A percentile compares a stretch with the other conserved stretches of the same genome.
phyloP scores from a whole-genome alignment of 2,329 filamentous ascomycete genomes.

The Microascus cirrosus region DNA sequence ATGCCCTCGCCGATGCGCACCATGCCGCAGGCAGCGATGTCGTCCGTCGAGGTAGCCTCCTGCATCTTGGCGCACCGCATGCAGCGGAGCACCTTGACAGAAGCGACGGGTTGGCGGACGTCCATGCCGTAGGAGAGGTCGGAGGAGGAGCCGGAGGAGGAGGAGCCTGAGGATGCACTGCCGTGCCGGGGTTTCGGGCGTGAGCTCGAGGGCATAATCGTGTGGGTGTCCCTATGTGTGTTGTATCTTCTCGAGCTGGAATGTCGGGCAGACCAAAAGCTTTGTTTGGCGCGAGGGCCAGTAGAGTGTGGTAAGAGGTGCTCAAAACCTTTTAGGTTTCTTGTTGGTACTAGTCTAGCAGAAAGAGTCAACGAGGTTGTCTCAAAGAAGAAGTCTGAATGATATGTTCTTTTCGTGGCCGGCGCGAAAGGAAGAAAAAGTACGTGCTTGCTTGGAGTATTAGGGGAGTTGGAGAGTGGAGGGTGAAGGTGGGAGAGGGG shows the following conservation, averaged over 20 bases:
- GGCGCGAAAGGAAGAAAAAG: too few relatives aligned
- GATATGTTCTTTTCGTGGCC: neutral
- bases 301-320: neutral
- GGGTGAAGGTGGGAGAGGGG: neutral
- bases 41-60: conserved; percentile 50
- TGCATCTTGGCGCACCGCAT: conserved; percentile 49
- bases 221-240: neutral
- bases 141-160: conserved; percentile 11
- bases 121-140: conserved; percentile 34
- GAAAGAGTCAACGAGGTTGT: neutral
- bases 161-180: conserved; percentile 23
- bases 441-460: neutral
- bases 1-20: conserved; percentile 53
- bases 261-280: neutral
- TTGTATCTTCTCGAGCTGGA: neutral
- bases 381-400: too few relatives aligned
- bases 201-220: conserved; percentile 4
- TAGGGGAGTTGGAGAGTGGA: neutral
- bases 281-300: neutral
- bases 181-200: neutral
- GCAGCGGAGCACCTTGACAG: conserved; percentile 50
- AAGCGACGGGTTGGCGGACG: conserved; percentile 30
- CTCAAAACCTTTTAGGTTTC: neutral
- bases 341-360: neutral
- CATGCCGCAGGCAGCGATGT: conserved; percentile 48